These are phyloP conservation scores for Sugiyamaella qingdaonensis DNA, from an alignment of 805 yeast genomes.

Conservation along the genomic window DNA sequence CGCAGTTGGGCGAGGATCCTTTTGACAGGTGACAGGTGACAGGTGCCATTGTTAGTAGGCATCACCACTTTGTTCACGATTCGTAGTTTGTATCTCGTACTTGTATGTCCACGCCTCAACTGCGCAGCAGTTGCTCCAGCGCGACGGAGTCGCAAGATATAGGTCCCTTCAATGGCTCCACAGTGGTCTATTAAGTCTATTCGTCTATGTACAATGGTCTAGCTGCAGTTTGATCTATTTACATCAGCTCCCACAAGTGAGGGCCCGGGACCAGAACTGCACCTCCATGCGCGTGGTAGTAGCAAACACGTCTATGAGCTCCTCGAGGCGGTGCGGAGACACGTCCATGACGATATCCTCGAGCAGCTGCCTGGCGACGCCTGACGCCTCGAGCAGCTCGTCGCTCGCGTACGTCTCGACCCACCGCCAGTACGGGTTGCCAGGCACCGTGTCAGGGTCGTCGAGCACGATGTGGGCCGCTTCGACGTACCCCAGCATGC, in stretches of 20 bases:
- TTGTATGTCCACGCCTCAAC: too few relatives aligned
- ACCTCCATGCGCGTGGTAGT: conserved; percentile 59
- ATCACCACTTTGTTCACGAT: too few relatives aligned
- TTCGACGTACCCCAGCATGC: conserved; percentile 70
- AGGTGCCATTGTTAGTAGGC: too few relatives aligned
- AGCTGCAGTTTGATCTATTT: not conserved
- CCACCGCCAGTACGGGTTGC: conserved; percentile 46
- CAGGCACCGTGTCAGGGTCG: conserved; percentile 24
- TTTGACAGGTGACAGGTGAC: too few relatives aligned
- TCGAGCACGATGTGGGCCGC: conserved; percentile 38
- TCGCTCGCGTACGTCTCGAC: conserved; percentile 55
- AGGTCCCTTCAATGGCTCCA: too few relatives aligned
- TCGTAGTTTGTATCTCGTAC: too few relatives aligned
- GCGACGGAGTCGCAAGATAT: too few relatives aligned
- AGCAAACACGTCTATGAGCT: conserved; percentile 54
- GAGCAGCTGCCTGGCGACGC: conserved; percentile 46
- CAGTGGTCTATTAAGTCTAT: not conserved
- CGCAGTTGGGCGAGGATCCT: too few relatives aligned
- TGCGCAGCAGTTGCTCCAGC: too few relatives aligned
- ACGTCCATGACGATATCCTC: conserved; percentile 42
- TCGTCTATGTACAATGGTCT: not conserved
- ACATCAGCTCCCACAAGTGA: conserved; percentile 4
- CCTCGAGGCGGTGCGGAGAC: conserved; percentile 43
- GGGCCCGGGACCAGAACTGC: conserved; percentile 55
- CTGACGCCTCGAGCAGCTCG: conserved; percentile 52